Base-by-base conservation (phyloP, 129 eudicot genomes). In the Escallonia herrerae region DNA sequence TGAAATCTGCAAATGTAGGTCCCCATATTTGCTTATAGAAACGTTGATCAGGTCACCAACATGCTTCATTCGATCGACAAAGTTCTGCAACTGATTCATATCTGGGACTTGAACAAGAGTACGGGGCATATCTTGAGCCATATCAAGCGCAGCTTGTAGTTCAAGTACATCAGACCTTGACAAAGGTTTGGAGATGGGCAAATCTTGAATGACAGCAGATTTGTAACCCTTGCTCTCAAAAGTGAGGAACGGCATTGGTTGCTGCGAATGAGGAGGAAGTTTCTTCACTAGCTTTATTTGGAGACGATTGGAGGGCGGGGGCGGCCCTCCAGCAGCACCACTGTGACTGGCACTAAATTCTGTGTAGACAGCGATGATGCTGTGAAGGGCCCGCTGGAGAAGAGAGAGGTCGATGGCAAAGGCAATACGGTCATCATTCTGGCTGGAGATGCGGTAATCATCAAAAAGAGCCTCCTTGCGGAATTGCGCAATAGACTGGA, bases 61-160 rank as follows among this genome's bases (percentile, higher is more conserved):
- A 11, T 93, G 86, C 79, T 89, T 93, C 96, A 93, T 93, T n/a
- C 90, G 76, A 52, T 93, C 96, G 37, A 89, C 96, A 58, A 86
- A 83, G 56, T 56, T 77, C 65, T 83, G 91, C 50, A 93, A 40
- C 60, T 78, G 80, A 60, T 68, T 80, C 82, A 93, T 61, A 41
- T 93, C 99, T 0, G 88, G 86, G 37, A 90, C 96, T 38, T 77
- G 85, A 11, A 93, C 95, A 10, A 93, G 72, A 3, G 90, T 83
- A 11, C 64, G 80, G 0, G 96, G 99, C 65, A 93, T 70, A 48
- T 83, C 91, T 58, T 89, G 96, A 8, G 96, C 86, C 60, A 62
- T 72, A 37, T 86, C 96, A 10, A 93, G 75, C 1, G 98, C 88
- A 6, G 84, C 67, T 69, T 88, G 95, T 33, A 91, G 96, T 68